A percentile compares a stretch with the other conserved stretches of the same genome.
phyloP scores from a whole-genome alignment of 257 asterid species.

The Mitragyna speciosa region DNA sequence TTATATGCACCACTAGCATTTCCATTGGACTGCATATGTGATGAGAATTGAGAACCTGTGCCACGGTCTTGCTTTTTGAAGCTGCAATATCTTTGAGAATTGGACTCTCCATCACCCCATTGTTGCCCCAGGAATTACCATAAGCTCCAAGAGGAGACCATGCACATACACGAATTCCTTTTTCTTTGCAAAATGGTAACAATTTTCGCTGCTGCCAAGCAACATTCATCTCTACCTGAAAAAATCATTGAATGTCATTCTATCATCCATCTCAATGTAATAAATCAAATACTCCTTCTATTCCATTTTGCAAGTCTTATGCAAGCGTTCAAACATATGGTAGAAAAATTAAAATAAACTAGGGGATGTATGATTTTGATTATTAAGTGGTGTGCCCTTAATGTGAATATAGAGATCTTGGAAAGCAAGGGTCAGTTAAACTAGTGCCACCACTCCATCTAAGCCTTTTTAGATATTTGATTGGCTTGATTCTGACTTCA shows the following conservation, averaged over 20 bases:
- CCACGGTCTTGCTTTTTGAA: slow-evolving; percentile 29
- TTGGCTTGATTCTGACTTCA: no score
- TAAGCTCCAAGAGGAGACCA: slow-evolving; percentile 59
- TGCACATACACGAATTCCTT: slow-evolving; percentile 40
- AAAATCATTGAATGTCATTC: not conserved
- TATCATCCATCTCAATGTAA: no score
- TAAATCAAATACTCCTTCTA: no score
- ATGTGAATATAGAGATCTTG: no score
- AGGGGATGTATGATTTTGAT: no score
- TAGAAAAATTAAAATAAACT: no score
- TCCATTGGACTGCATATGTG: not conserved
- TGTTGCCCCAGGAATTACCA: slow-evolving; percentile 45
- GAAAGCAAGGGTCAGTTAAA: no score
- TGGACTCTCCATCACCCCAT: slow-evolving; percentile 41
- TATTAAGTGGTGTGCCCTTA: no score
- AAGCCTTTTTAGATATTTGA: no score
- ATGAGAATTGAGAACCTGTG: slow-evolving; percentile 39
- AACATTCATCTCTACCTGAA: slow-evolving; percentile 58
- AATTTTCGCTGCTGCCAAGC: slow-evolving; percentile 58
- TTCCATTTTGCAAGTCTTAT: no score
- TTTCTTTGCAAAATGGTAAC: slow-evolving; percentile 39
- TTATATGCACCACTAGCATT: not conserved
- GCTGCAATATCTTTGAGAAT: slow-evolving; percentile 40
- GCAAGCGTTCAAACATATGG: no score
- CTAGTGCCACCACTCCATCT: no score